Conservation (phyloP, 2,329 filamentous ascomycete genomes). For the Cladosporium sp. region DNA sequence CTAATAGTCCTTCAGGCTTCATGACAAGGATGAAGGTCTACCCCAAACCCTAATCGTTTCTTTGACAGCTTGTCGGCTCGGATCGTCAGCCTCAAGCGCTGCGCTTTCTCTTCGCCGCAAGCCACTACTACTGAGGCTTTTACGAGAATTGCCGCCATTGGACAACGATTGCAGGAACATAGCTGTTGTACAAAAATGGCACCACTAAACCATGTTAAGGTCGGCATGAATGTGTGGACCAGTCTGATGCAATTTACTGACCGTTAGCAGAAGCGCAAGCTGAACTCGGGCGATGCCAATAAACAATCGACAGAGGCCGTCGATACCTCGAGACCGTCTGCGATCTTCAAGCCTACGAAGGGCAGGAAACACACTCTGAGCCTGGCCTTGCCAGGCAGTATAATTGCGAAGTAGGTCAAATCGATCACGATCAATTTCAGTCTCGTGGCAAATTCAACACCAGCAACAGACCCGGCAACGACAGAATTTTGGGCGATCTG, state of each 20-base stretch:
- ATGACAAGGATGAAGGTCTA: neutral
- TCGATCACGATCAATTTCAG: neutral
- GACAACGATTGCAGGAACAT: neutral
- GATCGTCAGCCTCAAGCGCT: neutral
- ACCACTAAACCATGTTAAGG: neutral
- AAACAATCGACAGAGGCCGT: neutral
- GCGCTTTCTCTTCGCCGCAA: conserved; percentile 2
- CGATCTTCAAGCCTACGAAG: conserved; percentile 64
- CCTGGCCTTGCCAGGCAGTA: conserved; percentile 74
- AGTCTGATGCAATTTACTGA: neutral
- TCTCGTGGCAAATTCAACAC: neutral
- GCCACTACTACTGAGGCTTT: neutral
- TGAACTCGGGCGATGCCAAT: neutral
- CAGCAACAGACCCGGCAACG: neutral
- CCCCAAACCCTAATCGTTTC: neutral
- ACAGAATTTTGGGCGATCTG: neutral
- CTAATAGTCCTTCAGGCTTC: neutral
- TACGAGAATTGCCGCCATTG: neutral
- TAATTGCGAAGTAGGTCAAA: conserved; percentile 66
- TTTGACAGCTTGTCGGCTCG: neutral
- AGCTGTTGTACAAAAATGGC: neutral
- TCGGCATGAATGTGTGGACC: neutral
- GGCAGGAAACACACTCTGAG: conserved; percentile 73
- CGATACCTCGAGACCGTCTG: conserved; percentile 67
- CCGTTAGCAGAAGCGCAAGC: conserved; percentile 15